Base-by-base conservation (phyloP, 176 grass and related monocot genomes). In the Triticum monococcum region DNA sequence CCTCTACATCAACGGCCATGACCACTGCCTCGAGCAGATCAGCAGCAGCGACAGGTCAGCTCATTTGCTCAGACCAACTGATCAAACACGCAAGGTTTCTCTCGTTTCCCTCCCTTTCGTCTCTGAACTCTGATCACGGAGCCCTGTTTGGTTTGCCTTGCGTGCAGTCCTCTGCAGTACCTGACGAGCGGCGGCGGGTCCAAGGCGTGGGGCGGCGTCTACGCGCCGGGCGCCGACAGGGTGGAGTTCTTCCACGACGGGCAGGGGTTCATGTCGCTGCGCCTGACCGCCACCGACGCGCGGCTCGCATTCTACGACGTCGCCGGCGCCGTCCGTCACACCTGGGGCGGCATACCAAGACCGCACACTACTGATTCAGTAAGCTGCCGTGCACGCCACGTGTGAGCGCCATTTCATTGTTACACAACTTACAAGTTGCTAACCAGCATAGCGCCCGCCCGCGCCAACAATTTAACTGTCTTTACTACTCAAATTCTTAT, bases 1-100 rank as follows among this genome's bases (percentile, higher is more conserved):
- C 48, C 64, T 94, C 14, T 97, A 94, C 35, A 24, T 97, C 80
- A 97, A 97, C 36, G 92, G 94, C 9, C 94, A 97, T 64, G 94
- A 94, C 33, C 94, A 90, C 67, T 94, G 92, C 90, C 88, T 97
- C 0, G 80, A 94, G 86, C 94, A 90, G 41, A 45, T 45, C 85
- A 97, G 94, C 50, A 97, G 92, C 46, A 90, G 84, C 17, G 88
- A 94, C 92, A 97, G 94, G 94, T 96, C 12, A 22, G 56, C 16
- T 41, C 54, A 13, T n/a, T n/a, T 0, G 30, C 50, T 28, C 26
- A 41, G 0, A 35, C 2, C 32, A 5, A 7, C 32, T 32, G 6
- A 20, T 2, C 18, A 46, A 62, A 79, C 12, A 12, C 36, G 11
- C 1, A 14, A 74, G 50, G 0, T 36, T 31, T 33, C 9, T 12